phyloP scores from a whole-genome alignment of 805 yeast species.

The Sugiyamaella valdiviana region DNA sequence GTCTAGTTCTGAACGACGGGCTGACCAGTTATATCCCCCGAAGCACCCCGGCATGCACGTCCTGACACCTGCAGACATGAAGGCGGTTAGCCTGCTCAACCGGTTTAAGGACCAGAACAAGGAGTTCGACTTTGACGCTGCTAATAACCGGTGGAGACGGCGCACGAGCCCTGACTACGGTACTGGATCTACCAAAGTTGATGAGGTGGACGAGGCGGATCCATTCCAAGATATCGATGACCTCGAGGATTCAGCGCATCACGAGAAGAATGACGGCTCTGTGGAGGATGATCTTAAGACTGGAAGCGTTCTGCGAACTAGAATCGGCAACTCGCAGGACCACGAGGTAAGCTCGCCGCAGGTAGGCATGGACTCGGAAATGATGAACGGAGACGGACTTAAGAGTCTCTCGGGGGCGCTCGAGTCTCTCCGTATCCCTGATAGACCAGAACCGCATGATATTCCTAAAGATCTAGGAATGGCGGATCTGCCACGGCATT shows the following conservation, averaged over 20 bases:
- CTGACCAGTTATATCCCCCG: background rate
- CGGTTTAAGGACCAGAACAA: background rate
- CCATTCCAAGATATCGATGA: conserved; percentile 27
- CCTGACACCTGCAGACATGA: conserved; percentile 20
- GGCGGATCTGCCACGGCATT: no score
- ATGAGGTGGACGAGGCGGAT: conserved; percentile 17
- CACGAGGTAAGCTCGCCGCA: no score
- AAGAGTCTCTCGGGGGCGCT: no score
- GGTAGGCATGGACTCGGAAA: no score
- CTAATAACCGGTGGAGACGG: background rate
- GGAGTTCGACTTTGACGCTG: conserved; percentile 1
- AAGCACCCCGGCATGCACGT: conserved; percentile 13
- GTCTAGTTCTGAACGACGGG: background rate
- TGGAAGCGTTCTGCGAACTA: no score
- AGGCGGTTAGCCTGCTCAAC: conserved; percentile 9
- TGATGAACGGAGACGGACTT: background rate
- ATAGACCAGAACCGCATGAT: no score
- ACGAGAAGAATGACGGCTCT: no score
- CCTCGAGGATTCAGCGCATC: conserved; percentile 19
- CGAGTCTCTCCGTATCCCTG: no score
- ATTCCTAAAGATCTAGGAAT: no score
- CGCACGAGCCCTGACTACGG: conserved; percentile 8
- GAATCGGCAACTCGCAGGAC: no score
- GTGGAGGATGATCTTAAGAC: no score
- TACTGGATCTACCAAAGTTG: conserved; percentile 20